Conservation (phyloP, 306 rosid genomes). For the Lathyrus oleraceus region DNA sequence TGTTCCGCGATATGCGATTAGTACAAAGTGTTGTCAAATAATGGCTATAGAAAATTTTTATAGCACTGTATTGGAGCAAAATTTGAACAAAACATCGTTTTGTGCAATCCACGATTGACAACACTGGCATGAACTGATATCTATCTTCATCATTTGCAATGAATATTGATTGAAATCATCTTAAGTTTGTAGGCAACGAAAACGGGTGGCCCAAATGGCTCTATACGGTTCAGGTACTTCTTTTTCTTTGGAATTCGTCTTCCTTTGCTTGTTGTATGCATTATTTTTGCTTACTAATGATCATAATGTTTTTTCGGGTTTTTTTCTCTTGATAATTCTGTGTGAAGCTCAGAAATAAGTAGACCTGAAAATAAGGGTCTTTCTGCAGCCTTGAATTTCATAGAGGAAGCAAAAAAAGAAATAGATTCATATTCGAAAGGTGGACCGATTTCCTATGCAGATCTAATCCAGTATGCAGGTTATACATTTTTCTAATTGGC, state of each 20-base stretch:
- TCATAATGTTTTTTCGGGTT: slow-evolving; percentile 20
- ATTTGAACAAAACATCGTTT: no score
- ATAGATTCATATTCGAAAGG: slow-evolving; percentile 87
- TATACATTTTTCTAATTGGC: slow-evolving; percentile 29
- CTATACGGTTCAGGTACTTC: slow-evolving; percentile 83
- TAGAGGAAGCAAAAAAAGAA: slow-evolving; percentile 89
- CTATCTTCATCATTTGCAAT: slow-evolving; percentile 20
- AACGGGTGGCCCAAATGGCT: slow-evolving; percentile 95
- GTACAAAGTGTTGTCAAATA: no score
- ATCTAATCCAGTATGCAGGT: slow-evolving; percentile 87
- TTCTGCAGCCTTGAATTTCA: slow-evolving; percentile 65
- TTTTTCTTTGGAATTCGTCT: slow-evolving; percentile 24
- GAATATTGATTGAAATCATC: slow-evolving; percentile 41
- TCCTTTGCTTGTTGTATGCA: slow-evolving; percentile 12
- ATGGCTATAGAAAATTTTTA: no score
- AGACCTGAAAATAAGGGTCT: slow-evolving; percentile 90
- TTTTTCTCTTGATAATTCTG: slow-evolving; percentile 32
- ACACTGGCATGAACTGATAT: neutral
- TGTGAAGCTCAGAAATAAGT: slow-evolving; percentile 87
- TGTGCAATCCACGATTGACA: no score
- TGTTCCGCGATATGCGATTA: no score
- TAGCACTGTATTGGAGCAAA: no score
- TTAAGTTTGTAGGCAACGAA: slow-evolving; percentile 84
- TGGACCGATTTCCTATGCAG: slow-evolving; percentile 87
- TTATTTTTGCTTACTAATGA: slow-evolving; percentile 13